Conservation (phyloP, 208 protist genomes). For the Strigomonas culicis region DNA sequence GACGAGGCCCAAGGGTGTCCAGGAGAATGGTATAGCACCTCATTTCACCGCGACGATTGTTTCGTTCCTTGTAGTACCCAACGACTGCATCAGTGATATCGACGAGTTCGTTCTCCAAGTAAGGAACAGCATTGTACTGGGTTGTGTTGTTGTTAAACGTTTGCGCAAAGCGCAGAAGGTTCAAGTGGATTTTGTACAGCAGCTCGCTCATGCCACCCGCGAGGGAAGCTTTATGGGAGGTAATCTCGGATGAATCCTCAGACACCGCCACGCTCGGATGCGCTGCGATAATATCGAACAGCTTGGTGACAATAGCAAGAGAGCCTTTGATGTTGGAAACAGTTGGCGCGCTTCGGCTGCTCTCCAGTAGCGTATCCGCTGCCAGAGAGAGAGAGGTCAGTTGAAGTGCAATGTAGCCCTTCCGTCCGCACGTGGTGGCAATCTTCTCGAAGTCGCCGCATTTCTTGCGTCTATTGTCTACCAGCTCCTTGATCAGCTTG, state of each 20-base stretch:
- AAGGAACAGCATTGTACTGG: constrained; percentile 31
- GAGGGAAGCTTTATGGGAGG: constrained; percentile 33
- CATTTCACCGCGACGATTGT: constrained; percentile 11
- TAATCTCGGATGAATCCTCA: constrained; percentile 28
- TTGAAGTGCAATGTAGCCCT: constrained; percentile 44
- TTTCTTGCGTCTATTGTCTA: constrained; percentile 35
- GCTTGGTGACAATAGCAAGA: constrained; percentile 27
- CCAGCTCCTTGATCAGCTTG: constrained; percentile 19
- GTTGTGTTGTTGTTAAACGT: constrained; percentile 28
- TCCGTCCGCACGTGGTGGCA: constrained; percentile 32
- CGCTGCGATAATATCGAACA: constrained; percentile 31
- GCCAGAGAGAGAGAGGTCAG: constrained; percentile 47
- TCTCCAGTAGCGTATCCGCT: constrained; percentile 32
- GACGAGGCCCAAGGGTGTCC: constrained; percentile 57
- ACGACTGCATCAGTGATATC: constrained; percentile 52
- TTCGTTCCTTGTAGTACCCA: constrained; percentile 51
- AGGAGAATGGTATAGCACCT: constrained; percentile 59
- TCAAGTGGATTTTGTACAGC: constrained; percentile 39
- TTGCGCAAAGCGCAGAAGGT: constrained; percentile 56
- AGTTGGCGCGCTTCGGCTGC: constrained; percentile 32
- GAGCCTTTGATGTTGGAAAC: constrained; percentile 14
- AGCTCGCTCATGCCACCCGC: constrained; percentile 44
- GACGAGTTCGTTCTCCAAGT: constrained; percentile 66
- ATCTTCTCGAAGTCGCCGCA: constrained; percentile 35
- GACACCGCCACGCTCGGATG: constrained; percentile 38